phyloP scores from a whole-genome alignment of 73 alveolate species.

The Urostyla sp. region DNA sequence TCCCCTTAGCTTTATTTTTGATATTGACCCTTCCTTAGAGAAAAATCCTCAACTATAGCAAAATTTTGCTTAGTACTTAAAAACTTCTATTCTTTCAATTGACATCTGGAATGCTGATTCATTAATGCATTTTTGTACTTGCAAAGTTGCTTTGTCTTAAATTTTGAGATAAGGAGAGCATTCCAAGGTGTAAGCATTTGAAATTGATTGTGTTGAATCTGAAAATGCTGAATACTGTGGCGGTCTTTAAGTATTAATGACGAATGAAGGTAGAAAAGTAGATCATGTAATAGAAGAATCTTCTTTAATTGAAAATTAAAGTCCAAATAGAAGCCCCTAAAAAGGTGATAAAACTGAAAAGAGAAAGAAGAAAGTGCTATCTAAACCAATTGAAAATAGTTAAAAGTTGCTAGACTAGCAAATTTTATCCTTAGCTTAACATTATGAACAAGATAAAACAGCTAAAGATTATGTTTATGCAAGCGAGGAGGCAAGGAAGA shows the following conservation, averaged over 20 bases:
- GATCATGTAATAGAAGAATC: not conserved
- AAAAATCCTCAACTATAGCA: constrained; percentile 49
- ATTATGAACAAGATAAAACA: constrained; percentile 29
- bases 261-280: constrained; percentile 55
- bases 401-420: not conserved
- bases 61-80: constrained; percentile 52
- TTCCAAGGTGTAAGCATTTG: constrained; percentile 24
- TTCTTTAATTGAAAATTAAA: constrained; percentile 26
- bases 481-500: constrained; percentile 57
- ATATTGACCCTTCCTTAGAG: constrained; percentile 50
- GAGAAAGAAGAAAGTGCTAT: constrained; percentile 63
- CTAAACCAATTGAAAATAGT: constrained; percentile 63
- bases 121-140: constrained; percentile 63
- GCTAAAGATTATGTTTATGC: not conserved
- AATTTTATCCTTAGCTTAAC: constrained; percentile 31
- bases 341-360: too few species aligned
- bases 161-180: constrained; percentile 64
- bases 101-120: constrained; percentile 69
- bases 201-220: constrained; percentile 71
- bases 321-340: constrained; percentile 6
- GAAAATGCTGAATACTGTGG: constrained; percentile 55
- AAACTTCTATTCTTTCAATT: constrained; percentile 52
- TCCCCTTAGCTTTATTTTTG: constrained; percentile 37
- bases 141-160: constrained; percentile 55
- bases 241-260: constrained; percentile 52